These are phyloP conservation scores for Mrakia blollopis DNA, from an alignment of 768 basidiomycete genomes.

Conservation along the genomic window DNA sequence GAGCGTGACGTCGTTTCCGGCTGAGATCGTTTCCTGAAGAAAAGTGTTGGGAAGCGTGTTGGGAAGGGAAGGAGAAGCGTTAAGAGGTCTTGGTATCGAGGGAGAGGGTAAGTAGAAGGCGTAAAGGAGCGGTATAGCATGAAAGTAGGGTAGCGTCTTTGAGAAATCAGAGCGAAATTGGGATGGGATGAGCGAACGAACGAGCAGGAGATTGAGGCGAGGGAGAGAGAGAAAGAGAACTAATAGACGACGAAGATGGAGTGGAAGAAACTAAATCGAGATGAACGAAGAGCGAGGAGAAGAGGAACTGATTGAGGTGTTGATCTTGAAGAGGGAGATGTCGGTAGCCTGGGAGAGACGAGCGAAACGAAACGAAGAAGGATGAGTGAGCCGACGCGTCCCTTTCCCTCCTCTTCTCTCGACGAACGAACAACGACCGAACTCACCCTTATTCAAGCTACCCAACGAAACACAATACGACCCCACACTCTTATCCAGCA, in stretches of 20 bases:
- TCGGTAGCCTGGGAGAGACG: conserved; percentile 60
- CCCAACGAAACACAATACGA: conserved; percentile 69
- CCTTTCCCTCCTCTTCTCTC: neutral
- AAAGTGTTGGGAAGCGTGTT: too few species aligned
- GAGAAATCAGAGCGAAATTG: neutral
- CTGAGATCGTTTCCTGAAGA: neutral
- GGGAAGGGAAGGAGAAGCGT: too few species aligned
- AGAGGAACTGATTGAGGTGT: conserved; percentile 80
- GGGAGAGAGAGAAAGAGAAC: neutral
- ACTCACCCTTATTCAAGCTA: conserved; percentile 65
- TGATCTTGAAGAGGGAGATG: conserved; percentile 85
- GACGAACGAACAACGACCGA: neutral
- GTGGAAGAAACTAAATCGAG: conserved; percentile 48
- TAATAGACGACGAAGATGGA: neutral
- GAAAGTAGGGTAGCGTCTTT: neutral
- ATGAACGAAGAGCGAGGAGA: conserved; percentile 85
- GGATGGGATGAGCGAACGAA: neutral
- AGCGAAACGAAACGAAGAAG: neutral
- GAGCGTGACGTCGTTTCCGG: neutral
- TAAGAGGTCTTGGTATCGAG: neutral
- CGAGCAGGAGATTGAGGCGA: neutral
- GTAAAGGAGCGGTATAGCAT: neutral
- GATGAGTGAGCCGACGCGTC: neutral
- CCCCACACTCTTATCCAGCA: conserved; percentile 63
- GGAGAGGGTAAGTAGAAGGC: neutral